Conservation (phyloP, 2,329 filamentous ascomycete species). For the Elsinoe ampelina region DNA sequence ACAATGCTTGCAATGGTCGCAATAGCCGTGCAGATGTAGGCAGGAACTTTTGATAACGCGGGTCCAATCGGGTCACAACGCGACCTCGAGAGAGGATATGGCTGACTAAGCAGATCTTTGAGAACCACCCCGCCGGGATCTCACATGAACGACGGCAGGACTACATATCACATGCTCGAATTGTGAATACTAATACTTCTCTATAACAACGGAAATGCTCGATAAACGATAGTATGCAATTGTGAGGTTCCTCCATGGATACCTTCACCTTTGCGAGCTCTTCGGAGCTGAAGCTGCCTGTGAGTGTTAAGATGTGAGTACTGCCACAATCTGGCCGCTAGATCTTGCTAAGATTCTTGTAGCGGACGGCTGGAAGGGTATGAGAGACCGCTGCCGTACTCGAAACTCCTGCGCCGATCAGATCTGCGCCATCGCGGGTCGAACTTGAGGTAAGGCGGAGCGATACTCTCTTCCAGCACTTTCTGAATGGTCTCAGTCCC, state of each 20-base stretch:
- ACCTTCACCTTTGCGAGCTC: constrained; percentile 93
- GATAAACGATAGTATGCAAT: background rate
- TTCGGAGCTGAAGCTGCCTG: constrained; percentile 66
- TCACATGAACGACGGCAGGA: background rate
- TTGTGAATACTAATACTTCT: background rate
- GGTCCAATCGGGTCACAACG: background rate
- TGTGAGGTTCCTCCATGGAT: constrained; percentile 54
- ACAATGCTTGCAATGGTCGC: background rate
- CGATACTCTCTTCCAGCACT: too few relatives aligned
- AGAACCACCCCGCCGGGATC: background rate
- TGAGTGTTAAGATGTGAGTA: constrained; percentile 54
- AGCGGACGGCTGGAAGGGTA: constrained; percentile 71
- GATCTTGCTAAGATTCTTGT: constrained; percentile 17
- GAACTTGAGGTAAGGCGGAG: constrained; percentile 54
- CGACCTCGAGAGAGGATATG: background rate
- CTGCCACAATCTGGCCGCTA: constrained; percentile 11
- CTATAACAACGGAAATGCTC: background rate
- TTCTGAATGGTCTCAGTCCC: constrained; percentile 39
- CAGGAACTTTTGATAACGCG: background rate
- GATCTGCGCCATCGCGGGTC: constrained; percentile 82
- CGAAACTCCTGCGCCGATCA: constrained; percentile 66
- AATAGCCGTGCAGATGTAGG: background rate
- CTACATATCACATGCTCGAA: background rate
- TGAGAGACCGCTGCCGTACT: constrained; percentile 64
- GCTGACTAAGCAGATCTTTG: background rate